These are phyloP conservation scores for Globisporangium perplexum DNA, from an alignment of 352 stramenopile genomes.

Conservation along the genomic window DNA sequence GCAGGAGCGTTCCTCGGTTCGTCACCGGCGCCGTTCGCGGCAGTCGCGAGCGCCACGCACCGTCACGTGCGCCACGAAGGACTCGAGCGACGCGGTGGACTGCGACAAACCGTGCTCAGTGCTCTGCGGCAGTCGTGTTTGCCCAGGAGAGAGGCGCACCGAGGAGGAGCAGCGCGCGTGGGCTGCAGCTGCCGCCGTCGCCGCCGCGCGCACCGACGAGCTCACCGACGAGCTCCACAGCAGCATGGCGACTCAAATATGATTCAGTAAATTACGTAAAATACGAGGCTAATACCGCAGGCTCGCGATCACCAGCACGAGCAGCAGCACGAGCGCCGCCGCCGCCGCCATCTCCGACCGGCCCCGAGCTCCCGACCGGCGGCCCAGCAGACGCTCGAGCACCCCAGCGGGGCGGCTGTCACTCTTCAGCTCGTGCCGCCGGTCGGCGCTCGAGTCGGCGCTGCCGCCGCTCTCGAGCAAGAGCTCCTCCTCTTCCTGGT, in stretches of 20 bases:
- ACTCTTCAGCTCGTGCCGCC: background rate
- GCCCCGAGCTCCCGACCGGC: background rate
- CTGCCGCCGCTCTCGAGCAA: slow-evolving; percentile 7
- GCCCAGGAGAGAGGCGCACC: slow-evolving; percentile 1
- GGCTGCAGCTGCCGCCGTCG: background rate
- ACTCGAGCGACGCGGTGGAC: slow-evolving; percentile 38
- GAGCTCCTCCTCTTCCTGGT: slow-evolving; percentile 4
- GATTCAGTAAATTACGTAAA: background rate
- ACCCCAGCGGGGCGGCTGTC: background rate
- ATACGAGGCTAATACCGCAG: background rate
- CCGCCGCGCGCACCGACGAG: too few relatives aligned
- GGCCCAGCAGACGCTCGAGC: background rate
- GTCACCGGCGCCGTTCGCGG: background rate
- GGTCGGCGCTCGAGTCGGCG: slow-evolving; percentile 1
- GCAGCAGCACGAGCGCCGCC: slow-evolving; percentile 14
- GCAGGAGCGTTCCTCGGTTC: too few relatives aligned
- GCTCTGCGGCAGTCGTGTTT: too few relatives aligned
- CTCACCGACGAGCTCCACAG: slow-evolving; percentile 3
- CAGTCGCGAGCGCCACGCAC: background rate
- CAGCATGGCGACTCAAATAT: too few relatives aligned
- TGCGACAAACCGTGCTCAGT: background rate
- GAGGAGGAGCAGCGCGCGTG: slow-evolving; percentile 7
- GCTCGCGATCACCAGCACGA: slow-evolving; percentile 11
- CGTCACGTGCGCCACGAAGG: slow-evolving; percentile 46
- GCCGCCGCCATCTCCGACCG: background rate